Base-by-base conservation (phyloP, 2,329 filamentous ascomycete genomes). In the Cercospora berteroae region DNA sequence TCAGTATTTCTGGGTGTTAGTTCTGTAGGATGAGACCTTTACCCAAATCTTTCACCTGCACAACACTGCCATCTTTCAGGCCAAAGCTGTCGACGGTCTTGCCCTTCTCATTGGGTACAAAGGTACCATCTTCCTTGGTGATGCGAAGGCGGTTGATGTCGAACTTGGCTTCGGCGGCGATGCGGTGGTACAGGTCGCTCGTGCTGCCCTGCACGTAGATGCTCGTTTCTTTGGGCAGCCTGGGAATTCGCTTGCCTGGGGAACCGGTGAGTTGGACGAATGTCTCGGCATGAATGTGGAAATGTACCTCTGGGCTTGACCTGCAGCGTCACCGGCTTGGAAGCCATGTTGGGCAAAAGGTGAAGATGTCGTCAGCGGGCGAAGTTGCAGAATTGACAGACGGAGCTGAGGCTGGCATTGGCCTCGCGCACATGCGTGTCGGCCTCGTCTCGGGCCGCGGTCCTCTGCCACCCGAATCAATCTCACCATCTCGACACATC, bases 41-140 rank as follows among this genome's bases (percentile, higher is more conserved):
- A 94, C 93, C 95, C 31, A 99, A 85, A 78, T 99, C 94, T 83
- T 99, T 98, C 71, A 98, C 91, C 73, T 95, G 88, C 59, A 99
- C 80, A 20, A 84, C 83, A 70, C 86, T 87, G 73, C 85, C 84
- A 71, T 89, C 84, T 64, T 82, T 81, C 56, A 90, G 78, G 13
- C 87, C 87, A 3, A 84, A 85, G 55, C 83, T 81, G 69, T 85
- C 79, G 42, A 90, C 78, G 2, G 82, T 86, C 13, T 82, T 79
- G 63, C 83, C 81, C 64, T 82, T 80, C 63, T 80, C 81, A 73
- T 89, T 89, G 63, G 85, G 81, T 13, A 90, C 79, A 50, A 85
- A 76, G 48, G 81, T 83, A 59, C 87, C 86, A 81, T 89, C 88
- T 70, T 84, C 87, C 75, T 89, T 89, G 55, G 88, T 90, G 70